A percentile compares a stretch with the other conserved stretches of the same genome.
phyloP scores from a whole-genome alignment of 805 yeast species.

The Saccharomycopsis sp. region DNA sequence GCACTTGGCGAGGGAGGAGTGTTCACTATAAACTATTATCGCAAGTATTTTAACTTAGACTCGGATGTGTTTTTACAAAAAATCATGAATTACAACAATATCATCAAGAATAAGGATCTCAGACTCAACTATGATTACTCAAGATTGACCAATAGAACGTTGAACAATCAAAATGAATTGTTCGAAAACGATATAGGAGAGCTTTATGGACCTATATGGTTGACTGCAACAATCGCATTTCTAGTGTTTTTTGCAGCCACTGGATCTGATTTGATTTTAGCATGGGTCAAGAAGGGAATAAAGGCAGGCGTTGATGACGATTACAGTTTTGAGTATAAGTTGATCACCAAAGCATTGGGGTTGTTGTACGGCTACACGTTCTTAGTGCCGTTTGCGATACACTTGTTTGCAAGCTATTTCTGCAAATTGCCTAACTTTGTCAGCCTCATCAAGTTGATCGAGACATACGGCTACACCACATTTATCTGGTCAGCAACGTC shows the following conservation, averaged over 20 bases:
- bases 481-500: slow-evolving; percentile 84
- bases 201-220: slow-evolving; percentile 87
- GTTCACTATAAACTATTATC: slow-evolving; percentile 52
- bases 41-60: slow-evolving; percentile 63
- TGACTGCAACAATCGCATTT: slow-evolving; percentile 73
- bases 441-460: slow-evolving; percentile 53
- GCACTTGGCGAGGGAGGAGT: slow-evolving; percentile 38
- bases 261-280: slow-evolving; percentile 56
- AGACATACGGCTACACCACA: slow-evolving; percentile 82
- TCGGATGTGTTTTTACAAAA: slow-evolving; percentile 54
- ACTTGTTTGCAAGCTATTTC: slow-evolving; percentile 44
- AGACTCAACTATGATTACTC: neutral
- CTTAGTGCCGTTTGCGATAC: slow-evolving; percentile 51
- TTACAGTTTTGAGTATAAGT: slow-evolving; percentile 53
- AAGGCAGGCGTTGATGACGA: slow-evolving; percentile 33
- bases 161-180: slow-evolving; percentile 26
- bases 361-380: slow-evolving; percentile 74
- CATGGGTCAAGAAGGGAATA: slow-evolving; percentile 38
- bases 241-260: slow-evolving; percentile 71
- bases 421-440: slow-evolving; percentile 44
- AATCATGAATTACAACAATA: slow-evolving; percentile 51
- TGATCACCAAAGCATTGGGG: slow-evolving; percentile 61
- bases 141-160: neutral
- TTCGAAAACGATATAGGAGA: slow-evolving; percentile 48
- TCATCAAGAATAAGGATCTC: slow-evolving; percentile 32